Evolutionary conservation across 352 stramenopile species (phyloP), one percentile per base, ranked within the genome.

Genomic region (Chrysophaeum taylorii): DNA sequence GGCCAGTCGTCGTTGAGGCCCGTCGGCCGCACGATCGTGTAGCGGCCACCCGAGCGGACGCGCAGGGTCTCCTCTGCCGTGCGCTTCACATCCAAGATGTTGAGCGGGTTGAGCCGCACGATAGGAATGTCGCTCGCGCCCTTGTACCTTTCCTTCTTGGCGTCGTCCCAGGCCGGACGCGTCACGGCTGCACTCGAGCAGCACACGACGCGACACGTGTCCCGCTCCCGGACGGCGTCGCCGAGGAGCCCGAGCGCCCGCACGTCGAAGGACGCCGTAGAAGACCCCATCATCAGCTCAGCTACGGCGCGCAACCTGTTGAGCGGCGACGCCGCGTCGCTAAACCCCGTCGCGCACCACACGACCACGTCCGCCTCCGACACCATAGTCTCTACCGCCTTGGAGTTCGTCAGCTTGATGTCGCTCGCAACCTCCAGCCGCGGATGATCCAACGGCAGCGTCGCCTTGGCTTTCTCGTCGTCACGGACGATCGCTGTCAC

Each of bases 1-100:
- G 81, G 76, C 80, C 80, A 86, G 9, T 81, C 75, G 63, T 88
- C 83, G 45, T 88, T 88, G 12, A 88, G 75, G 0, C 83, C 83
- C 23, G 63, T 71, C 12, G 83, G 83, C 64, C 81, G 76, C n/a
- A 87, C 80, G 70, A 88, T 85, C 53, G 71, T 74, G 68, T 87
- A 87, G 15, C 76, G 62, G 0, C 77, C 70, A 39, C 73, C 72
- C 78, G 61, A 52, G n/a, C n/a, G n/a, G 18, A 27, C 42, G 27
- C 81, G 78, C 25, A 88, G 72, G 35, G 71, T 70, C 27, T 85
- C 66, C 75, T 88, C 82, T 60, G 73, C 81, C 45, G 81, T 70
- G 25, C 70, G 72, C 71, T 88, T 88, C 0, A 86, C 42, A 69
- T 77, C 77, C 29, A 88, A 75, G 77, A 87, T 87, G n/a, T 78